Evolutionary conservation across 345 rosid species (phyloP).

Genomic region (Aethionema arabicum): DNA sequence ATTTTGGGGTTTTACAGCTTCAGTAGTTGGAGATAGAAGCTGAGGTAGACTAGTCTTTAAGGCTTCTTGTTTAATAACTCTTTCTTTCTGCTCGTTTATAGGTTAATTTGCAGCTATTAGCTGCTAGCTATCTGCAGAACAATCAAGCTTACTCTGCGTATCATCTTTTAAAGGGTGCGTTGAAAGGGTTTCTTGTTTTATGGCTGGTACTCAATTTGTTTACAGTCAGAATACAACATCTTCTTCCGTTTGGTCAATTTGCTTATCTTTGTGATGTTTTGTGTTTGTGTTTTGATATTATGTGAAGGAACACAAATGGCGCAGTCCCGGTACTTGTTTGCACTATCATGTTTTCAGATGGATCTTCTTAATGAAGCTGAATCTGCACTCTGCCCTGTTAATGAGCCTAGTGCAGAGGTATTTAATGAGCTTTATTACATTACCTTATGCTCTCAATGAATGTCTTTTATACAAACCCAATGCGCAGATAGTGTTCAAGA

Average conservation of each 20-base stretch:
- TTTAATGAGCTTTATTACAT: conserved; percentile 22
- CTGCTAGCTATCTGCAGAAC: conserved; percentile 83
- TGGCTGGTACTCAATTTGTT: conserved; percentile 10
- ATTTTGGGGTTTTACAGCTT: conserved; percentile 21
- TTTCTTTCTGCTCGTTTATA: conserved; percentile 37
- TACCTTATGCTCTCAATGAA: conserved; percentile 10
- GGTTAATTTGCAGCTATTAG: conserved; percentile 83
- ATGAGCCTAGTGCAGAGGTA: conserved; percentile 89
- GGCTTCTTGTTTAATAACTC: conserved; percentile 18
- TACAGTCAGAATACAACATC: not conserved
- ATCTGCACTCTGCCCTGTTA: conserved; percentile 74
- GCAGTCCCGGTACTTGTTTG: conserved; percentile 97
- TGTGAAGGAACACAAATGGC: conserved; percentile 84
- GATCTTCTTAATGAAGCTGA: conserved; percentile 96
- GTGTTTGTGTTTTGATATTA: conserved; percentile 26
- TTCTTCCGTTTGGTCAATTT: conserved; percentile 17
- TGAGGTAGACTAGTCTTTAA: conserved; percentile 9
- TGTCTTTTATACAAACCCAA: not conserved
- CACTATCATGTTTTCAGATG: conserved; percentile 93
- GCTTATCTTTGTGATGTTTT: conserved; percentile 29
- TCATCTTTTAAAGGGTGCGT: conserved; percentile 76
- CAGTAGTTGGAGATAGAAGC: not conserved
- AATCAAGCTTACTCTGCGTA: conserved; percentile 90
- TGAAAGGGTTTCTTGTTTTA: conserved; percentile 4
- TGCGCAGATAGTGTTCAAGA: not conserved